Evolutionary conservation across 2,329 filamentous ascomycete genomes (phyloP).

Genomic region (Neurospora sp.): DNA sequence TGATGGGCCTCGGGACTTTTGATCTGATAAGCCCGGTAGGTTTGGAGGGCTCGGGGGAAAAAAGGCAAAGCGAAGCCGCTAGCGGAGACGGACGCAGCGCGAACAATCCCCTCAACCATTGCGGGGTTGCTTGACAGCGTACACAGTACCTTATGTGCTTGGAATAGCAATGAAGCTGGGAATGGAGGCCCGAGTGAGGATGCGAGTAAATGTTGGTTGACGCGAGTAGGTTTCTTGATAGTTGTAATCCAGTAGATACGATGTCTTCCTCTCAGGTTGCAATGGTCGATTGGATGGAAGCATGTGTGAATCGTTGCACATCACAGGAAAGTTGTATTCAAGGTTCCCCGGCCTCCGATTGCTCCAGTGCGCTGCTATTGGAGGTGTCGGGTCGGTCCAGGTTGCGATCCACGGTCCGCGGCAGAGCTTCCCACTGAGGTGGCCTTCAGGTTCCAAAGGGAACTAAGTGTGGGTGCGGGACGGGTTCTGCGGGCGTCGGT

Average conservation of each 20-base stretch:
- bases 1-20: background rate
- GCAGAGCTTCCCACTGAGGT: background rate
- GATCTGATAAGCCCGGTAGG: background rate
- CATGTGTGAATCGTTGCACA: background rate
- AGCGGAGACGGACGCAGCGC: background rate
- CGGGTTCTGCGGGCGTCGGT: background rate
- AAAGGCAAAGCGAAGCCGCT: background rate
- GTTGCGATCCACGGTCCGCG: background rate
- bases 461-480: background rate
- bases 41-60: background rate
- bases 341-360: background rate
- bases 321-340: background rate
- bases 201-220: background rate
- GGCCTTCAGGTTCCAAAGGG: background rate
- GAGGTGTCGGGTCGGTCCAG: background rate
- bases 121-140: background rate
- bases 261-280: background rate
- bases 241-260: slow-evolving; percentile 12
- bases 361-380: background rate
- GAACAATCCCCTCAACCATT: background rate
- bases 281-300: background rate
- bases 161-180: background rate
- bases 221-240: slow-evolving; percentile 9
- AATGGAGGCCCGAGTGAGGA: background rate
- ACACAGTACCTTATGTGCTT: background rate